Conservation (phyloP, 2,329 filamentous ascomycete genomes). For the Phaeoacremonium minimum region DNA sequence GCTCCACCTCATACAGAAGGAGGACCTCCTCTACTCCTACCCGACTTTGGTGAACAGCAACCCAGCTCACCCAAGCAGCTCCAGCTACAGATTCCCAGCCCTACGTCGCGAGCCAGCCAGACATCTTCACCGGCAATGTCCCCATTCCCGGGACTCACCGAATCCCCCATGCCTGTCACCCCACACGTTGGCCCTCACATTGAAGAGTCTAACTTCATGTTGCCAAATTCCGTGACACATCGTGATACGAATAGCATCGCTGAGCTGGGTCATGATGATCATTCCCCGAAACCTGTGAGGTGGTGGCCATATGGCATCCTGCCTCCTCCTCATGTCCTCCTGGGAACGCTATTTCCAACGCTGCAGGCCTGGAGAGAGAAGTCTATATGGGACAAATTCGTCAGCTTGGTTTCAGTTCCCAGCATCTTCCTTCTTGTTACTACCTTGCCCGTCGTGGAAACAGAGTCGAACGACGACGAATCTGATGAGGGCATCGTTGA, state of each 20-base stretch:
- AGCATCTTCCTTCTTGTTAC: conserved; percentile 87
- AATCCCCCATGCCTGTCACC: conserved; percentile 45
- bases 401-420: conserved; percentile 80
- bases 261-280: conserved; percentile 29
- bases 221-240: conserved; percentile 47
- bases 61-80: conserved; percentile 15
- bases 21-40: too few relatives aligned
- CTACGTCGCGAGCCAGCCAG: conserved; percentile 34
- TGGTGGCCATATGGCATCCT: conserved; percentile 82
- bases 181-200: conserved; percentile 33
- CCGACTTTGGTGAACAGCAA: background rate
- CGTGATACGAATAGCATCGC: conserved; percentile 31
- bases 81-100: conserved; percentile 43
- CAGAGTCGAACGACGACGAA: conserved; percentile 49
- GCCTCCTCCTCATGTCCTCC: conserved; percentile 66
- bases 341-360: conserved; percentile 80
- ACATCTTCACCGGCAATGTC: conserved; percentile 44
- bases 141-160: conserved; percentile 66
- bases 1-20: conserved; percentile 22
- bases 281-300: conserved; percentile 43
- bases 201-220: conserved; percentile 48
- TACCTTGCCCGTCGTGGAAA: conserved; percentile 87
- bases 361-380: conserved; percentile 79
- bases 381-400: conserved; percentile 74
- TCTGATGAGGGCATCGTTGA: conserved; percentile 30